A percentile compares a stretch with the other conserved stretches of the same genome.
phyloP scores from a whole-genome alignment of 2,329 filamentous ascomycete genomes.

The Phialocephala sp. region DNA sequence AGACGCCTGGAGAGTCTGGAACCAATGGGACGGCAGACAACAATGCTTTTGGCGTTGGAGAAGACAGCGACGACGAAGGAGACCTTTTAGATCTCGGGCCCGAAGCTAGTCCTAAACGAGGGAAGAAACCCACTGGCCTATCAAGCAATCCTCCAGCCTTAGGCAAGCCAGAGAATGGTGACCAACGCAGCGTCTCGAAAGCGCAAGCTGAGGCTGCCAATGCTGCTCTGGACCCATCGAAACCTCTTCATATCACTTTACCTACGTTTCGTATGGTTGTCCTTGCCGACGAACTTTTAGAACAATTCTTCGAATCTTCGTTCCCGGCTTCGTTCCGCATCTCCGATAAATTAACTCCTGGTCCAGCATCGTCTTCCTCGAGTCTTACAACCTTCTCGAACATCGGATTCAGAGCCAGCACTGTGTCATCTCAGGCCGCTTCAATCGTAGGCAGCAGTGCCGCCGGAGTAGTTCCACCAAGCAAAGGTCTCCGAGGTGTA shows the following conservation, averaged over 20 bases:
- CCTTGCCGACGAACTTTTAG: slow-evolving; percentile 90
- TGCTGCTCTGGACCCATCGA: slow-evolving; percentile 86
- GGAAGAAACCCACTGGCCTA: slow-evolving; percentile 38
- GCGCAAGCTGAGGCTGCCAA: slow-evolving; percentile 81
- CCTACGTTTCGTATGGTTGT: slow-evolving; percentile 99
- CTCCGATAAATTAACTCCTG: slow-evolving; percentile 61
- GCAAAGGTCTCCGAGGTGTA: slow-evolving; percentile 85
- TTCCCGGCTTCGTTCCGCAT: slow-evolving; percentile 94
- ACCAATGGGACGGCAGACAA: slow-evolving; percentile 41
- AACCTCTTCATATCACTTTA: slow-evolving; percentile 92
- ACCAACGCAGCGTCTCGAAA: slow-evolving; percentile 56
- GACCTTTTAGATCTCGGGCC: slow-evolving; percentile 66
- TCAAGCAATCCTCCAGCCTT: slow-evolving; percentile 31
- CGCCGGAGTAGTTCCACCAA: slow-evolving; percentile 47
- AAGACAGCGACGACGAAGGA: slow-evolving; percentile 67
- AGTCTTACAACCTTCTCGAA: slow-evolving; percentile 87
- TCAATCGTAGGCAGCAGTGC: slow-evolving; percentile 36
- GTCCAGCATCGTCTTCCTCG: slow-evolving; percentile 59
- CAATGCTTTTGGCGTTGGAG: slow-evolving; percentile 75
- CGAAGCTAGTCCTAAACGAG: slow-evolving; percentile 48
- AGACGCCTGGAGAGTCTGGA: slow-evolving; percentile 25
- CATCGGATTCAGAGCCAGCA: slow-evolving; percentile 60
- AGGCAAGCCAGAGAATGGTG: slow-evolving; percentile 13
- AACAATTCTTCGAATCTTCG: slow-evolving; percentile 96
- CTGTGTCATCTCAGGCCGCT: slow-evolving; percentile 47